These are phyloP conservation scores for Tetrapisispora namnaoensis DNA, from an alignment of 805 yeast genomes.

Conservation along the genomic window DNA sequence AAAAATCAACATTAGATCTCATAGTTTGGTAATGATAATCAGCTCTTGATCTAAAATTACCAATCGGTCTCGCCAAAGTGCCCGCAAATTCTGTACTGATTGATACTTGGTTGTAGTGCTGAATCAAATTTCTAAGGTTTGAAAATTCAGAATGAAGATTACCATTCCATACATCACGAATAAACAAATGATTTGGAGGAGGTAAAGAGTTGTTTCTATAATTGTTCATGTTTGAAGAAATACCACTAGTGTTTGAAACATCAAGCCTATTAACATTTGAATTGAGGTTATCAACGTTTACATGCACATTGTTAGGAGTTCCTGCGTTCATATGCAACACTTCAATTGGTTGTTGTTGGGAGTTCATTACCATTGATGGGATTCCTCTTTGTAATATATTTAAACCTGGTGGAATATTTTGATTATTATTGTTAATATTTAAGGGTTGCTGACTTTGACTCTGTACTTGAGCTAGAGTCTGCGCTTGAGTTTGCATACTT, in stretches of 20 bases:
- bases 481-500: slow-evolving; percentile 1
- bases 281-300: slow-evolving; percentile 2
- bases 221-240: slow-evolving; percentile 9
- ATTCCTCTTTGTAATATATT: slow-evolving; percentile 19
- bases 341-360: slow-evolving; percentile 1
- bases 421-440: slow-evolving; percentile 6
- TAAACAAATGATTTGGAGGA: slow-evolving; percentile 32
- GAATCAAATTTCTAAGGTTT: slow-evolving; percentile 47
- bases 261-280: neutral
- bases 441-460: slow-evolving; percentile 10
- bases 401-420: slow-evolving; percentile 22
- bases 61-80: slow-evolving; percentile 90
- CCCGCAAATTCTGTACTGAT: slow-evolving; percentile 94
- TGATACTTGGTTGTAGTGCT: slow-evolving; percentile 45
- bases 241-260: slow-evolving; percentile 1
- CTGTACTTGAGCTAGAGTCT: slow-evolving; percentile 2
- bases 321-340: slow-evolving; percentile 7
- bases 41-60: slow-evolving; percentile 75
- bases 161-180: slow-evolving; percentile 65
- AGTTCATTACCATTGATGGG: slow-evolving; percentile 9
- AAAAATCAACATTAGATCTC: slow-evolving; percentile 80
- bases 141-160: slow-evolving; percentile 61
- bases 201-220: slow-evolving; percentile 9
- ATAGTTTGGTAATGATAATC: slow-evolving; percentile 96
- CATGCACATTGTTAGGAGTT: slow-evolving; percentile 1